These are phyloP conservation scores for Fraxinus velutina DNA, from an alignment of 305 asterid genomes.

Conservation along the genomic window DNA sequence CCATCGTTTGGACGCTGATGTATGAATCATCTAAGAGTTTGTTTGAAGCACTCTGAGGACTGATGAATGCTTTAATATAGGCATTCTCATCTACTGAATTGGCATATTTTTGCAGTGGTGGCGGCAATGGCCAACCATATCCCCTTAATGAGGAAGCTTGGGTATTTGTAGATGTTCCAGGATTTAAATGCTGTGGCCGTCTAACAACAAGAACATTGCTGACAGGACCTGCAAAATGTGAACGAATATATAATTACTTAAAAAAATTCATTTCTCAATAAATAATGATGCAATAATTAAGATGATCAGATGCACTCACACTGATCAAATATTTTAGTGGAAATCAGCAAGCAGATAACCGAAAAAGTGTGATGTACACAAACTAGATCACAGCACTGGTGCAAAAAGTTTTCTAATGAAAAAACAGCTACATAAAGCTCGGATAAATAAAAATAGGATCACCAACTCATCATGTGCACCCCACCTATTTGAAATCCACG, in stretches of 20 bases:
- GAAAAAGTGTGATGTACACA: neutral
- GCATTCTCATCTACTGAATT: conserved; percentile 49
- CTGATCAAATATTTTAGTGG: neutral
- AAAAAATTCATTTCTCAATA: neutral
- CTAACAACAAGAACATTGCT: conserved; percentile 60
- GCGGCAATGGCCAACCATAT: conserved; percentile 44
- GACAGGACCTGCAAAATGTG: conserved; percentile 53
- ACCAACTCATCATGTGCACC: neutral
- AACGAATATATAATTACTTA: conserved; percentile 18
- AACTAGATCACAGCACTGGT: neutral
- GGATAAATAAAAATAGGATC: neutral
- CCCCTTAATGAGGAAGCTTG: conserved; percentile 41
- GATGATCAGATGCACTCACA: neutral
- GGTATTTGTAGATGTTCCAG: conserved; percentile 36
- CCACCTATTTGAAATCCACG: neutral
- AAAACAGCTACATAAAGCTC: neutral
- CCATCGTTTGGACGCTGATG: conserved; percentile 53
- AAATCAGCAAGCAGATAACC: neutral
- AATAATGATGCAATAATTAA: neutral
- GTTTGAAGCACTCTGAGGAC: conserved; percentile 34
- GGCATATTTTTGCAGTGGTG: conserved; percentile 59
- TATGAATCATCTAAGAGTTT: conserved; percentile 40
- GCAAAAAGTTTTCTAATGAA: neutral
- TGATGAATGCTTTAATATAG: conserved; percentile 41
- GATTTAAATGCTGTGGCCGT: conserved; percentile 42